Percentiles rank a stretch among this genome's conserved stretches.
Conservation (phyloP, 2,329 filamentous ascomycete genomes). For the Sclerotinia glacialis region DNA sequence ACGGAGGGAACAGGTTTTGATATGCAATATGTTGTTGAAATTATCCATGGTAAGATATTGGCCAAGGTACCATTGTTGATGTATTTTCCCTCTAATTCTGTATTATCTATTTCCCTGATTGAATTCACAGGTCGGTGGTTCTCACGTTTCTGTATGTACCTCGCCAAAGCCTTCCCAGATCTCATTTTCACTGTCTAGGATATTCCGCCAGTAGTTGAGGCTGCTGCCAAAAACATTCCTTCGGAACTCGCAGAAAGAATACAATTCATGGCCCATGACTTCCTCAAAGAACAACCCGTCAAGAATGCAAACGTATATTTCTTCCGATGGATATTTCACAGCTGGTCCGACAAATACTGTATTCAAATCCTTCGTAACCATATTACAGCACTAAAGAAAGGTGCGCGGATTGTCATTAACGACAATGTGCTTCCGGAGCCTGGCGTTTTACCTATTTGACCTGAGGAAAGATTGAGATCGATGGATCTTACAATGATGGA, state of each 20-base stretch:
- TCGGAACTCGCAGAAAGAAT: constrained; percentile 28
- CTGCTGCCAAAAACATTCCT: constrained; percentile 17
- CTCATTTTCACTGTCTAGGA: constrained; percentile 36
- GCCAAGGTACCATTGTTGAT: constrained; percentile 24
- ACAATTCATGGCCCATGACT: constrained; percentile 43
- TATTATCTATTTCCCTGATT: too few species aligned
- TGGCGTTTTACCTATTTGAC: not conserved
- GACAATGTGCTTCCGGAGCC: constrained; percentile 19
- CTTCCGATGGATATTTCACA: constrained; percentile 48
- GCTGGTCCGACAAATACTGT: constrained; percentile 46
- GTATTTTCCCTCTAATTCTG: too few species aligned
- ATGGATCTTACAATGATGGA: constrained; percentile 41
- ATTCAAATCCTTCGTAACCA: constrained; percentile 41
- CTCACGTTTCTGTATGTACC: constrained; percentile 29
- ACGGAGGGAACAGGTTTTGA: constrained; percentile 17
- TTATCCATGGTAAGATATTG: constrained; percentile 25
- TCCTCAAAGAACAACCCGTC: constrained; percentile 39
- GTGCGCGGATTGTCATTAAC: constrained; percentile 40
- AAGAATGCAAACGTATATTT: constrained; percentile 45
- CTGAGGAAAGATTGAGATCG: constrained; percentile 20
- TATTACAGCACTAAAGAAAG: constrained; percentile 43
- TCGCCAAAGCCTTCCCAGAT: constrained; percentile 29
- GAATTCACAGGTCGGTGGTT: constrained; percentile 33
- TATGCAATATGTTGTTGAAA: constrained; percentile 12
- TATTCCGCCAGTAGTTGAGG: constrained; percentile 42